These are phyloP conservation scores for Gossypium bickii DNA, from an alignment of 345 rosid genomes.

Conservation along the genomic window DNA sequence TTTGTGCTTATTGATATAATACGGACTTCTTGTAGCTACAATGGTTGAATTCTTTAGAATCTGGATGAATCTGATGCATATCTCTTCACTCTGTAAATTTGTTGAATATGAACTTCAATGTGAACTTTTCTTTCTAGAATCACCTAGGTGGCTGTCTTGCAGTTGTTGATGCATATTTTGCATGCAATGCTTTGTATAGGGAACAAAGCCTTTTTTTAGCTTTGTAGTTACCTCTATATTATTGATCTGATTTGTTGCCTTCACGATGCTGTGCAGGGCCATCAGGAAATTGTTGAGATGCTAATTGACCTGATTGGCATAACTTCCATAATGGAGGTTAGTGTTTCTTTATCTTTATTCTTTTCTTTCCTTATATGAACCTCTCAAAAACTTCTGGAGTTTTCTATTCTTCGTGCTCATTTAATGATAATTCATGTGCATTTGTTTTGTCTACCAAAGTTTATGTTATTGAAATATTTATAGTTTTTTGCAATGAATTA, in stretches of 20 bases:
- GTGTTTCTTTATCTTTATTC: conserved; percentile 20
- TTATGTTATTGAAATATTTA: neutral
- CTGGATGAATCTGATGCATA: neutral
- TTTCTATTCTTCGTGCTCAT: neutral
- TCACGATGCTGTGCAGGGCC: conserved; percentile 49
- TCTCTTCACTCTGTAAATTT: neutral
- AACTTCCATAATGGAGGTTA: conserved; percentile 95
- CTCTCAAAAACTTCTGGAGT: neutral
- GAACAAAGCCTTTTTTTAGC: neutral
- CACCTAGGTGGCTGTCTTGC: neutral
- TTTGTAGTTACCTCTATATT: conserved; percentile 4
- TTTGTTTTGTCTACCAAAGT: neutral
- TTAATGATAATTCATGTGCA: neutral
- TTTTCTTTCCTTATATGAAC: conserved; percentile 11
- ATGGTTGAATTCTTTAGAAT: conserved; percentile 4
- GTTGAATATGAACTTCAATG: neutral
- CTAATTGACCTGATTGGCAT: conserved; percentile 88
- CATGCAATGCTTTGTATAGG: neutral
- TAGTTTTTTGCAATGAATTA: neutral
- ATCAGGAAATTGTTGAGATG: conserved; percentile 59
- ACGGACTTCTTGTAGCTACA: neutral
- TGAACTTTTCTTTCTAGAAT: neutral
- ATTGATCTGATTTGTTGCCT: neutral
- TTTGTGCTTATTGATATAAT: neutral
- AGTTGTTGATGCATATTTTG: neutral